phyloP scores from a whole-genome alignment of 805 yeast genomes.

The Lipomyces spencermartinsiae region DNA sequence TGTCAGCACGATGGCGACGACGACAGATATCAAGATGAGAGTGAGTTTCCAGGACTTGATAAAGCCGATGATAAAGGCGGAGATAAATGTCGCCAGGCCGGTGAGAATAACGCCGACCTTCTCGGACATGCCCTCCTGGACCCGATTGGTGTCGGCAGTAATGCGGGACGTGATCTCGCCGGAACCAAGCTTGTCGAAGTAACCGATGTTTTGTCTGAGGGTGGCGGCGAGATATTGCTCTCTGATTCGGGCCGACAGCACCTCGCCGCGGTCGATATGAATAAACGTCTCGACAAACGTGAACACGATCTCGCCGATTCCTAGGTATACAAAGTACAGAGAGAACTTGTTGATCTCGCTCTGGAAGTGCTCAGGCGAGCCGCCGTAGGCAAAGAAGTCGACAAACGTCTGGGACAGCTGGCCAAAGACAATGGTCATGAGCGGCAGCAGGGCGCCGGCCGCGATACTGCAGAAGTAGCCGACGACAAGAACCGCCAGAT shows the following conservation, averaged over 20 bases:
- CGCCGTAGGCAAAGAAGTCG: slow-evolving; percentile 43
- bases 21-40: slow-evolving; percentile 46
- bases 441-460: slow-evolving; percentile 46
- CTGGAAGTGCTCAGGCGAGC: slow-evolving; percentile 28
- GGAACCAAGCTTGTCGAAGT: slow-evolving; percentile 51
- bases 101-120: slow-evolving; percentile 49
- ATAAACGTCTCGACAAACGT: slow-evolving; percentile 46
- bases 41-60: slow-evolving; percentile 50
- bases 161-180: slow-evolving; percentile 54
- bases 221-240: slow-evolving; percentile 48
- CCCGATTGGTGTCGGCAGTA: slow-evolving; percentile 49
- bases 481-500: slow-evolving; percentile 34
- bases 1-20: slow-evolving; percentile 44
- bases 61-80: slow-evolving; percentile 50
- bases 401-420: slow-evolving; percentile 48
- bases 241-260: slow-evolving; percentile 50
- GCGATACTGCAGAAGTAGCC: slow-evolving; percentile 44
- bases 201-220: slow-evolving; percentile 52
- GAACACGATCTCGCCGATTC: slow-evolving; percentile 43
- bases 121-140: slow-evolving; percentile 53
- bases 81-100: slow-evolving; percentile 49
- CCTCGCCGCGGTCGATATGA: slow-evolving; percentile 51
- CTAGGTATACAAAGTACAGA: slow-evolving; percentile 50
- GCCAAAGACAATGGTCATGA: slow-evolving; percentile 52
- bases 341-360: slow-evolving; percentile 19